Conservation (phyloP, 257 asterid species). For the Linaria vulgaris region DNA sequence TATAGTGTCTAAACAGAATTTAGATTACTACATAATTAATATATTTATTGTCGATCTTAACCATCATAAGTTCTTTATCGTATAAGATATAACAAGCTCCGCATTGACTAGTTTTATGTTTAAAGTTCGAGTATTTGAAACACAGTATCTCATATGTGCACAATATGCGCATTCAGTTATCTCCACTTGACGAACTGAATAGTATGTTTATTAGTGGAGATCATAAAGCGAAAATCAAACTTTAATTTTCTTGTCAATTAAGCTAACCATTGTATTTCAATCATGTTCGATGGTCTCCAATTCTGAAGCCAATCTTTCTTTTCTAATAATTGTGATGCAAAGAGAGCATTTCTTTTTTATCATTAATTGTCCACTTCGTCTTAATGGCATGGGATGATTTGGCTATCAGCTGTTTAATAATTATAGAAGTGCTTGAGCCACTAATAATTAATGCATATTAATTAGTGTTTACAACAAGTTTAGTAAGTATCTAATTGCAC, state of each 20-base stretch:
- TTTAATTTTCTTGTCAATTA: slow-evolving; percentile 22
- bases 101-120: no score
- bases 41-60: no score
- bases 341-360: slow-evolving; percentile 7
- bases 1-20: no score
- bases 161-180: neutral
- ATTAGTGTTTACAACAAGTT: neutral
- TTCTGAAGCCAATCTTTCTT: slow-evolving; percentile 23
- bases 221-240: slow-evolving; percentile 14
- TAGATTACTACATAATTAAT: no score
- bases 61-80: no score
- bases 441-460: slow-evolving; percentile 7
- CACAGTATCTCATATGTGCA: no score
- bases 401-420: slow-evolving; percentile 22
- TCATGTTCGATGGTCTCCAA: slow-evolving; percentile 12
- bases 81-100: no score
- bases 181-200: neutral
- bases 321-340: slow-evolving; percentile 22
- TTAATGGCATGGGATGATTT: slow-evolving; percentile 29
- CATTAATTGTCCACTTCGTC: slow-evolving; percentile 33
- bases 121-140: no score
- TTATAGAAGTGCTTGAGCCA: neutral
- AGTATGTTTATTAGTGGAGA: slow-evolving; percentile 3
- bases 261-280: slow-evolving; percentile 17
- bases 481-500: neutral